Base-by-base conservation (phyloP, 2,329 filamentous ascomycete species). In the Exophiala alcalophila region DNA sequence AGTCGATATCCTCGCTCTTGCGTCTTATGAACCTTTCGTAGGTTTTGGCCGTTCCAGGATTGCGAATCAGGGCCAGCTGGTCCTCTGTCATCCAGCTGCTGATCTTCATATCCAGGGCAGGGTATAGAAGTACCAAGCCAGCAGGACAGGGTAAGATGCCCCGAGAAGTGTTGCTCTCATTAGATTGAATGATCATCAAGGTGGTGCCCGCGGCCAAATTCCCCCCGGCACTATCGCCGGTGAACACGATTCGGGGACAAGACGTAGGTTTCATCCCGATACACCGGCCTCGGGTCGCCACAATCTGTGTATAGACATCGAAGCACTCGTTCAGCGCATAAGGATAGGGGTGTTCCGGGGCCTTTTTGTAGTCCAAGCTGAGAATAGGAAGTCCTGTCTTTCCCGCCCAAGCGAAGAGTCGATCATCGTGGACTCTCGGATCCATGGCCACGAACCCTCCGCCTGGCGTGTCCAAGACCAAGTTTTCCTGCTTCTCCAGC, bases 21-120 rank as follows among this genome's bases (percentile, higher is more conserved):
- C 86, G 78, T 24, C 83, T 77, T 8, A 96, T 71, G 41, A 97
- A 84, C 18, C 80, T 77, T 44, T 77, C 76, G 28, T 57, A 52
- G 16, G 88, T 78, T 61, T 82, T 81, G 44, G 81, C 78, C 8
- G 88, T 81, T 18, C 50, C 30, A 7, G 54, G 54, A 51, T 95
- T 90, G 53, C 88, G 83, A 51, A 98, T 94, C 48, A 98, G 69
- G 0, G 87, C 81, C 87, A 97, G 94, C 62, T 98, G 90, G 63
- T 97, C 91, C 57, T 97, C 91, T 0, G 87, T 90, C 90, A 98
- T 97, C 92, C 92, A 98, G 64, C 90, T 96, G 25, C 88, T 88
- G 53, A 97, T 97, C 59, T 94, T 96, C 85, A 97, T 89, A 59
- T 97, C 92, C 46, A 98, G 69, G 0, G 84, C 83, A 1, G 92